Base-by-base conservation (phyloP, 2,329 filamentous ascomycete species). In the Cladophialophora exuberans region DNA sequence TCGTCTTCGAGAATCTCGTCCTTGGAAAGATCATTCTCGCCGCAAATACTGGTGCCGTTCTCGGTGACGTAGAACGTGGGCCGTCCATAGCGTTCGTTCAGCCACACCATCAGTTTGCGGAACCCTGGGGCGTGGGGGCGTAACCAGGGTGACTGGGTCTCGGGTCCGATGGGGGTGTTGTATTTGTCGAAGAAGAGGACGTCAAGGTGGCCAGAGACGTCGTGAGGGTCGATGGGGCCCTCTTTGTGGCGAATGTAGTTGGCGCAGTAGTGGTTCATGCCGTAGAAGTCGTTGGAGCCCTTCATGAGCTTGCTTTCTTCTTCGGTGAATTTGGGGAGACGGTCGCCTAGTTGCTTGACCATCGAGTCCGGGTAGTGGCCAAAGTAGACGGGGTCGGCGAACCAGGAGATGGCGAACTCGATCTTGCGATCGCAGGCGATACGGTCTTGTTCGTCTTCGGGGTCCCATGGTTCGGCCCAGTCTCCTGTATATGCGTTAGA, bases 201-300 rank as follows among this genome's bases (percentile, higher is more conserved):
- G 65, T 94, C 88, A 30, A 95, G 75, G 71, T 95, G 88, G 49
- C 90, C 90, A 10, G 83, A 75, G 71, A 84, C 84, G 74, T 96
- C 90, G 46, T 87, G 79, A 3, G 76, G 75, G 1, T 82, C 78
- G 5, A 79, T 81, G 6, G 81, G 79, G 3, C 47, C 49, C 10
- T 56, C 50, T 67, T 84, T 83, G 74, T 92, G 86, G 70, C 85
- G 86, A 75, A 95, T 85, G 75, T 89, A 95, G 79, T 94, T 89
- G 67, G 89, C 87, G 46, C 89, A 92, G 78, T 96, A 96, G 79
- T 91, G 88, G 78, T 96, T 95, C 89, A 93, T 93, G 71, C 89
- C 90, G 72, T 95, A 95, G 74, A 95, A 95, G 77, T 95, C 90
- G 71, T 94, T 94, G 69, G 86, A 90, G n/a, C 88, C 89, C 66